These are phyloP conservation scores for Lagenaria siceraria DNA, from an alignment of 306 rosid genomes.

Conservation along the genomic window DNA sequence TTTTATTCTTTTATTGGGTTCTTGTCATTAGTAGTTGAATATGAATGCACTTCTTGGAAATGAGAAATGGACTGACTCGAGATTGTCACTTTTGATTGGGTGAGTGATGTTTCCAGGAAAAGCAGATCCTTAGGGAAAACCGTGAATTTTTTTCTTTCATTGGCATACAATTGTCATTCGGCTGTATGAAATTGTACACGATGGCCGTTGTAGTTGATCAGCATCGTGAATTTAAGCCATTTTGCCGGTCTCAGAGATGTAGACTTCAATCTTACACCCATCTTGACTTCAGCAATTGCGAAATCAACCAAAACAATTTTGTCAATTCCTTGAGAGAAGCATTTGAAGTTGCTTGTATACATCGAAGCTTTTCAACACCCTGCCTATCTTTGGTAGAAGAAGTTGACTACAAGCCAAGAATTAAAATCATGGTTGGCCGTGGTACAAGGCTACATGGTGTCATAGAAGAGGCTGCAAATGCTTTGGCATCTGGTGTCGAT, in stretches of 20 bases:
- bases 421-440: slow-evolving; percentile 52
- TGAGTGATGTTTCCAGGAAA: slow-evolving; percentile 8
- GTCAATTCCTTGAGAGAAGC: slow-evolving; percentile 40
- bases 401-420: slow-evolving; percentile 39
- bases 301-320: slow-evolving; percentile 22
- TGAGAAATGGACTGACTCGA: neutral
- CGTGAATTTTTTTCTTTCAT: slow-evolving; percentile 3
- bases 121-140: slow-evolving; percentile 17
- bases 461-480: slow-evolving; percentile 67
- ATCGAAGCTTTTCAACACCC: slow-evolving; percentile 86
- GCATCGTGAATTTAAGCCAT: slow-evolving; percentile 49
- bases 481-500: slow-evolving; percentile 60
- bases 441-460: slow-evolving; percentile 49
- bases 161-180: slow-evolving; percentile 45
- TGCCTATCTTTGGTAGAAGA: slow-evolving; percentile 61
- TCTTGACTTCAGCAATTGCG: slow-evolving; percentile 35
- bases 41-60: neutral
- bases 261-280: slow-evolving; percentile 67
- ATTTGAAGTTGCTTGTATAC: slow-evolving; percentile 40
- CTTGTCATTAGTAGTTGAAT: neutral
- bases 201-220: slow-evolving; percentile 79
- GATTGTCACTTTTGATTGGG: neutral
- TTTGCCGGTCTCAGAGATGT: slow-evolving; percentile 53
- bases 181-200: slow-evolving; percentile 40
- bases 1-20: neutral